Conservation (phyloP, 768 basidiomycete genomes). For the Calocybe indica region DNA sequence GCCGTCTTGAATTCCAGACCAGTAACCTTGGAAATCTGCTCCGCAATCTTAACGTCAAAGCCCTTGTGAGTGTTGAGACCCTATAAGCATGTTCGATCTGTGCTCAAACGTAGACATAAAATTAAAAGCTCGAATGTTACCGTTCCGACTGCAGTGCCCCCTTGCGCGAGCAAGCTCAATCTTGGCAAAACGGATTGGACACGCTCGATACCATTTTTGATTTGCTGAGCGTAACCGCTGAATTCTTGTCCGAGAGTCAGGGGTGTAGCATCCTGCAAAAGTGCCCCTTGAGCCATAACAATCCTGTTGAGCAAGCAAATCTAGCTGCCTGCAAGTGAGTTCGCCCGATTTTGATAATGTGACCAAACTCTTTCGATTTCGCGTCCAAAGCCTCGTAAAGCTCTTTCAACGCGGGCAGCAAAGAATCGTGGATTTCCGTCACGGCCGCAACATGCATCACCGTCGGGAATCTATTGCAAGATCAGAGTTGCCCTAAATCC, state of each 20-base stretch:
- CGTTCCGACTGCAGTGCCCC: slow-evolving; percentile 98
- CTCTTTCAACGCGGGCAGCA: slow-evolving; percentile 82
- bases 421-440: slow-evolving; percentile 69
- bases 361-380: slow-evolving; percentile 78
- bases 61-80: slow-evolving; percentile 96
- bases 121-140: slow-evolving; percentile 31
- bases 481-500: too few species aligned
- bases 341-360: slow-evolving; percentile 97
- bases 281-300: too few species aligned
- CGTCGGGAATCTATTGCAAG: slow-evolving; percentile 78
- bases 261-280: slow-evolving; percentile 85
- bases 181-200: slow-evolving; percentile 79
- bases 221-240: slow-evolving; percentile 94
- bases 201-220: slow-evolving; percentile 85
- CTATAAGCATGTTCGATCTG: slow-evolving; percentile 30
- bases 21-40: slow-evolving; percentile 86
- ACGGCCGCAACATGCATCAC: slow-evolving; percentile 99
- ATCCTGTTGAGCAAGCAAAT: too few species aligned
- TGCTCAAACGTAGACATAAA: slow-evolving; percentile 5
- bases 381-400: slow-evolving; percentile 79
- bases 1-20: slow-evolving; percentile 92
- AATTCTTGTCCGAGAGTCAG: slow-evolving; percentile 98
- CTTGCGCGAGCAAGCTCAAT: slow-evolving; percentile 87
- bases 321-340: slow-evolving; percentile 81
- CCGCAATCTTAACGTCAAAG: slow-evolving; percentile 92